phyloP scores from a whole-genome alignment of 2,329 filamentous ascomycete genomes.

The Leptosphaerulina australis region DNA sequence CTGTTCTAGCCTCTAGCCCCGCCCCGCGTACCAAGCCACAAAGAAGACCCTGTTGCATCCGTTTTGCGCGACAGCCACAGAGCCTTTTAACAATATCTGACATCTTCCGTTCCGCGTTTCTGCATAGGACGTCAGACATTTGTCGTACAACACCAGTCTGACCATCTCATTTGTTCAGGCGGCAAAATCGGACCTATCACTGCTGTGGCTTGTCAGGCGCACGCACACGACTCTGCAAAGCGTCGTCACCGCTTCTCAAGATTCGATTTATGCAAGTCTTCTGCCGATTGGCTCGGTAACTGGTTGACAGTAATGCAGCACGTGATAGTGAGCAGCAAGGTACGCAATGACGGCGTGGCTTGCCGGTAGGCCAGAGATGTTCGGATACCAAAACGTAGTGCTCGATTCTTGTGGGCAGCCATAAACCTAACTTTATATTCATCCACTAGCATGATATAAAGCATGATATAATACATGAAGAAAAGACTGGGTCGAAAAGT shows the following conservation, averaged over 20 bases:
- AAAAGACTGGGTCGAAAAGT: background rate
- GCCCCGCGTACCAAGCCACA: slow-evolving; percentile 10
- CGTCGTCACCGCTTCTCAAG: slow-evolving; percentile 10
- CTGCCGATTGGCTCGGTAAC: slow-evolving; percentile 15
- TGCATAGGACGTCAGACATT: background rate
- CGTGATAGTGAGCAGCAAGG: slow-evolving; percentile 2
- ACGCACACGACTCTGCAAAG: slow-evolving; percentile 10
- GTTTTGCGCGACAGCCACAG: background rate
- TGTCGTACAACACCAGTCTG: background rate
- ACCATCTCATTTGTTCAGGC: slow-evolving; percentile 1
- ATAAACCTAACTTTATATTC: background rate
- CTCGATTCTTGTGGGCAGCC: background rate
- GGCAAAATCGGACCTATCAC: slow-evolving; percentile 13
- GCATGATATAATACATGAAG: slow-evolving; percentile 9
- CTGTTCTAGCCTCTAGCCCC: slow-evolving; percentile 12
- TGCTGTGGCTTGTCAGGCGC: slow-evolving; percentile 16
- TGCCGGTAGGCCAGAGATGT: background rate
- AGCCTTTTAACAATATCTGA: background rate
- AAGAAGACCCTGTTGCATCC: slow-evolving; percentile 8
- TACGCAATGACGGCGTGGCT: slow-evolving; percentile 12
- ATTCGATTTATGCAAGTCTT: slow-evolving; percentile 6
- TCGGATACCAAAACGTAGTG: background rate
- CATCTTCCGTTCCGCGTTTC: background rate
- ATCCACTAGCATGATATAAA: slow-evolving; percentile 12
- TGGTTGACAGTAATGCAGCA: slow-evolving; percentile 5